Evolutionary conservation across 179 eudicot species (phyloP).

Genomic region (Corrigiola litoralis): DNA sequence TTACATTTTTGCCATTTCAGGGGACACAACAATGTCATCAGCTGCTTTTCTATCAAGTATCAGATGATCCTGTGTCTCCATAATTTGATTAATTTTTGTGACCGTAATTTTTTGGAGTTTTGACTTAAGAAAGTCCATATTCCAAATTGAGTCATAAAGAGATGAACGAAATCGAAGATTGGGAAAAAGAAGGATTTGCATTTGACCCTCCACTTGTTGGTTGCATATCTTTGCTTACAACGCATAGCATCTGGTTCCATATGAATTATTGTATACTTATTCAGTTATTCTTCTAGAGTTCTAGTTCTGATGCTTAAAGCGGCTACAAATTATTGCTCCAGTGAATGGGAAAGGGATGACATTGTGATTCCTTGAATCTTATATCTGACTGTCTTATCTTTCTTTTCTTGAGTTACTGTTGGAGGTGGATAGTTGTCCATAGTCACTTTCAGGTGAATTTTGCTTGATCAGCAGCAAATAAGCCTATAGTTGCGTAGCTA

Average conservation of each 20-base stretch:
- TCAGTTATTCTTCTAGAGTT: constrained; percentile 10
- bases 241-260: constrained; percentile 42
- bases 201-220: constrained; percentile 15
- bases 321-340: constrained; percentile 19
- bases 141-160: background rate
- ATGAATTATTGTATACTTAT: constrained; percentile 21
- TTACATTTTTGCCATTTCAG: background rate
- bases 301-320: constrained; percentile 26
- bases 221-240: constrained; percentile 13
- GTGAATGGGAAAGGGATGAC: constrained; percentile 5
- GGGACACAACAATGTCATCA: background rate
- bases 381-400: background rate
- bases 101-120: too few relatives aligned
- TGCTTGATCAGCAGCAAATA: background rate
- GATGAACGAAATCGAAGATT: background rate
- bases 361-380: constrained; percentile 18
- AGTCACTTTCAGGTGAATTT: background rate
- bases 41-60: background rate
- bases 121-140: background rate
- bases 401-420: background rate
- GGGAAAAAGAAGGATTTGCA: background rate
- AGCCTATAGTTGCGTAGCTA: too few relatives aligned
- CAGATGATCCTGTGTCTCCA: too few relatives aligned
- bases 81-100: too few relatives aligned
- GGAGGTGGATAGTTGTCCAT: constrained; percentile 1